Conservation (phyloP, 768 basidiomycete genomes). For the Suillus subluteus region DNA sequence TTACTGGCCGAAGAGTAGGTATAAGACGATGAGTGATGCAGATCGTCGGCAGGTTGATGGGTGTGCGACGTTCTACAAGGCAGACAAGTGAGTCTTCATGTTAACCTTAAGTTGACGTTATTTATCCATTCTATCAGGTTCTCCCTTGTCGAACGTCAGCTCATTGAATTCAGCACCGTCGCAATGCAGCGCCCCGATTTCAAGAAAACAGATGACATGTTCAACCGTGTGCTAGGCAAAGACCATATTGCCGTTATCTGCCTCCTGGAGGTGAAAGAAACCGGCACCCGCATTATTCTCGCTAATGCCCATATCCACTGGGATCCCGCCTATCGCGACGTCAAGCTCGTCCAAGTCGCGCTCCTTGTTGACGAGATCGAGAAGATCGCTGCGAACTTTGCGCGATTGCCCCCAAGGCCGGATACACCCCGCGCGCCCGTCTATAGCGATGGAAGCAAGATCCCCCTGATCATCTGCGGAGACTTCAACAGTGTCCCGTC, state of each 20-base stretch:
- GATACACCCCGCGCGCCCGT: constrained; percentile 46
- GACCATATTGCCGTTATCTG: constrained; percentile 91
- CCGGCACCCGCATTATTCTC: constrained; percentile 86
- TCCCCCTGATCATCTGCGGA: constrained; percentile 90
- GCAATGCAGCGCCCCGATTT: constrained; percentile 94
- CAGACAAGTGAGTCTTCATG: constrained; percentile 66
- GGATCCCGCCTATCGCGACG: constrained; percentile 91
- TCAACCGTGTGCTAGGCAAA: constrained; percentile 94
- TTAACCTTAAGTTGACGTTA: constrained; percentile 5
- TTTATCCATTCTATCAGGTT: constrained; percentile 55
- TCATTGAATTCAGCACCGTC: constrained; percentile 90
- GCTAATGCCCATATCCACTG: constrained; percentile 92
- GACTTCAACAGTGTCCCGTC: constrained; percentile 92
- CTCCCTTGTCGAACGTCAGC: constrained; percentile 89
- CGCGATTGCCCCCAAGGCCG: constrained; percentile 73
- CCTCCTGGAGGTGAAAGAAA: constrained; percentile 83
- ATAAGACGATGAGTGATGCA: constrained; percentile 87
- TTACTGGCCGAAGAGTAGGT: constrained; percentile 90
- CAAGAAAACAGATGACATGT: constrained; percentile 99
- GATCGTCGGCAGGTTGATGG: constrained; percentile 93
- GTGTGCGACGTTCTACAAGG: constrained; percentile 95
- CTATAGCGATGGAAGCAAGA: constrained; percentile 85
- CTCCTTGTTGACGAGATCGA: constrained; percentile 91
- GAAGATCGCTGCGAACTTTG: constrained; percentile 85
- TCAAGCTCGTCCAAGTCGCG: constrained; percentile 96